A percentile compares a stretch with the other conserved stretches of the same genome.
phyloP scores from a whole-genome alignment of 169 alveolate species.

The Babesia bigemina region DNA sequence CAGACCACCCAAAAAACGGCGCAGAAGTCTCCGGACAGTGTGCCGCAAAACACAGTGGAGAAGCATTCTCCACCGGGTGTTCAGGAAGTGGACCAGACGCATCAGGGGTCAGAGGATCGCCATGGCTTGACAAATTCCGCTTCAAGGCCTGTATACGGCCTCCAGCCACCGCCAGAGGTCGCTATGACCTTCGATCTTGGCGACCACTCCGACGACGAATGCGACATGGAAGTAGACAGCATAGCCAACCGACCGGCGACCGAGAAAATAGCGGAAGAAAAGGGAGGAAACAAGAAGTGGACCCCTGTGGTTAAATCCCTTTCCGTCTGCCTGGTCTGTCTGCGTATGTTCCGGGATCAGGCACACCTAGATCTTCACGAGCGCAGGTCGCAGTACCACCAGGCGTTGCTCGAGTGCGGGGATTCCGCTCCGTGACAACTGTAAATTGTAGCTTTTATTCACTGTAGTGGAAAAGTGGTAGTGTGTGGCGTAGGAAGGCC shows the following conservation, averaged over 20 bases:
- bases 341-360: slow-evolving; percentile 63
- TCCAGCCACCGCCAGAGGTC: slow-evolving; percentile 5
- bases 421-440: not conserved
- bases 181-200: slow-evolving; percentile 28
- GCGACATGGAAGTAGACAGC: slow-evolving; percentile 55
- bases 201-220: slow-evolving; percentile 46
- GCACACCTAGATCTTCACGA: slow-evolving; percentile 71
- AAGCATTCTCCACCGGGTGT: not conserved
- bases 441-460: not conserved
- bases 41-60: not conserved
- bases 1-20: slow-evolving; percentile 9
- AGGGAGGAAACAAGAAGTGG: not conserved
- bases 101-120: not conserved
- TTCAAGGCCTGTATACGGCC: not conserved
- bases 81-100: not conserved
- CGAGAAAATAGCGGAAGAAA: not conserved
- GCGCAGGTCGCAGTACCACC: slow-evolving; percentile 69
- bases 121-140: no score
- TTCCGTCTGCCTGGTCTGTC: slow-evolving; percentile 71
- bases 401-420: slow-evolving; percentile 37
- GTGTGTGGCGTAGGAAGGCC: not conserved
- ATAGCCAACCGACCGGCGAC: not conserved
- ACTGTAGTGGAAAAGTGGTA: not conserved
- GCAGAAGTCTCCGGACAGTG: not conserved
- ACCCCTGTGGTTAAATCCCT: not conserved